These are phyloP conservation scores for Nectriaceae sp. DNA, from an alignment of 2,329 filamentous ascomycete genomes.

Conservation along the genomic window DNA sequence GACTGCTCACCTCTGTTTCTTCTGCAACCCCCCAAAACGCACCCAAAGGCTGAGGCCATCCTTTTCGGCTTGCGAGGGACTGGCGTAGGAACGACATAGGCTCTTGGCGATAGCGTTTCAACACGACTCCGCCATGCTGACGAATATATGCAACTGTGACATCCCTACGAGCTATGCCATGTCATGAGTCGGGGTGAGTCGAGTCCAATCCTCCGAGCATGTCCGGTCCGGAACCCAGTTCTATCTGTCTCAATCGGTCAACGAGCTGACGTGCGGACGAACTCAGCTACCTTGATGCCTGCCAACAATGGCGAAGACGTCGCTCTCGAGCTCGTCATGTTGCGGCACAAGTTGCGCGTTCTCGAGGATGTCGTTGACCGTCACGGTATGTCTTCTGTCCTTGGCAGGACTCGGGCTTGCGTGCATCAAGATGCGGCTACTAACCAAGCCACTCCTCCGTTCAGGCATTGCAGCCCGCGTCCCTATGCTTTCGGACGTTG, in stretches of 20 bases:
- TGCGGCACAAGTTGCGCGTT: constrained; percentile 55
- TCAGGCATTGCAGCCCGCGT: constrained; percentile 34
- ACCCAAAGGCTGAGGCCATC: too few species aligned
- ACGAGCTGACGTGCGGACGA: constrained; percentile 51
- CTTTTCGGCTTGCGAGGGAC: constrained; percentile 15
- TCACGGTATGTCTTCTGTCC: constrained; percentile 43
- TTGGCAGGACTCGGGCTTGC: too few species aligned
- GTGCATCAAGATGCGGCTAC: too few species aligned
- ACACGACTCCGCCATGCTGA: constrained; percentile 24
- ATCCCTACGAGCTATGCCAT: constrained; percentile 9
- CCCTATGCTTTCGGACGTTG: constrained; percentile 53
- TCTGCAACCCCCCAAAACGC: too few species aligned
- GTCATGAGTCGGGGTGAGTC: constrained; percentile 34
- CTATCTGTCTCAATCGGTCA: constrained; percentile 21
- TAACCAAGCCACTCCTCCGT: constrained; percentile 7
- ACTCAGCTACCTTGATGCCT: constrained; percentile 49
- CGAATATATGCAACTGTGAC: neutral
- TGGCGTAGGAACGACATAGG: constrained; percentile 3
- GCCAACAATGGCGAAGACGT: constrained; percentile 50
- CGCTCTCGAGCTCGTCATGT: constrained; percentile 53
- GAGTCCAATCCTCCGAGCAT: constrained; percentile 32
- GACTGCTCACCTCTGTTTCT: constrained; percentile 24
- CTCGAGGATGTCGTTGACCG: constrained; percentile 50
- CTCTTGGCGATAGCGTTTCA: constrained; percentile 13
- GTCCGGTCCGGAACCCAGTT: constrained; percentile 34